Conservation (phyloP, 2,329 filamentous ascomycete genomes). For the Triangularia verruculosa region DNA sequence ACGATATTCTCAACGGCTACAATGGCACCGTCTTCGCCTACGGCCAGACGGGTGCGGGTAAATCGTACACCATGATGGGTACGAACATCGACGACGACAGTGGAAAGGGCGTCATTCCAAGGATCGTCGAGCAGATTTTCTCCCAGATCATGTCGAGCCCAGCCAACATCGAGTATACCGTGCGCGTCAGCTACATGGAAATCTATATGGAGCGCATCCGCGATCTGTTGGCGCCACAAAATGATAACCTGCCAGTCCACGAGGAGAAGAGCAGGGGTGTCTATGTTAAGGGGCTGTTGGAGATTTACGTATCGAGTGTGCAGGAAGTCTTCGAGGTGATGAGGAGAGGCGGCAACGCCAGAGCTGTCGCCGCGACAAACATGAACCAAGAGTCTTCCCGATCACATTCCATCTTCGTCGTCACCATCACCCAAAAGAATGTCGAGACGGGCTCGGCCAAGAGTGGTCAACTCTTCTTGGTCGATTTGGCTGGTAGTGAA, state of each 20-base stretch:
- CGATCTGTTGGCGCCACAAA: slow-evolving; percentile 86
- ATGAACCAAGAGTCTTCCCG: slow-evolving; percentile 99
- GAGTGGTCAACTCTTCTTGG: slow-evolving; percentile 93
- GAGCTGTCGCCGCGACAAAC: slow-evolving; percentile 94
- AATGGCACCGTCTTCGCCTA: slow-evolving; percentile 99
- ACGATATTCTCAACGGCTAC: slow-evolving; percentile 98
- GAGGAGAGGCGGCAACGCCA: slow-evolving; percentile 82
- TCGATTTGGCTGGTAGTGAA: slow-evolving; percentile 96
- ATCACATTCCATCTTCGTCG: slow-evolving; percentile 96
- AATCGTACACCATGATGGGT: slow-evolving; percentile 99
- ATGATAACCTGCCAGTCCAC: slow-evolving; percentile 96
- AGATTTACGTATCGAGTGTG: slow-evolving; percentile 93
- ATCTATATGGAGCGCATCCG: slow-evolving; percentile 99
- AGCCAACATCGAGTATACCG: slow-evolving; percentile 95
- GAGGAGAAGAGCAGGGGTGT: slow-evolving; percentile 96
- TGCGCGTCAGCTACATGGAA: slow-evolving; percentile 98
- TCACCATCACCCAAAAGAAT: slow-evolving; percentile 97
- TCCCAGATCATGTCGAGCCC: slow-evolving; percentile 89
- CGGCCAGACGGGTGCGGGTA: slow-evolving; percentile 95
- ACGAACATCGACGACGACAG: slow-evolving; percentile 88
- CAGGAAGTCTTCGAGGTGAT: slow-evolving; percentile 97
- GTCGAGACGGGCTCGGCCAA: slow-evolving; percentile 94
- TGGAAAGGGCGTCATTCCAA: slow-evolving; percentile 89
- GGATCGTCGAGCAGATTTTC: slow-evolving; percentile 97
- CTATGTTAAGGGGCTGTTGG: slow-evolving; percentile 91